Conservation (phyloP, 768 basidiomycete genomes). For the Tephrocybe rancida region DNA sequence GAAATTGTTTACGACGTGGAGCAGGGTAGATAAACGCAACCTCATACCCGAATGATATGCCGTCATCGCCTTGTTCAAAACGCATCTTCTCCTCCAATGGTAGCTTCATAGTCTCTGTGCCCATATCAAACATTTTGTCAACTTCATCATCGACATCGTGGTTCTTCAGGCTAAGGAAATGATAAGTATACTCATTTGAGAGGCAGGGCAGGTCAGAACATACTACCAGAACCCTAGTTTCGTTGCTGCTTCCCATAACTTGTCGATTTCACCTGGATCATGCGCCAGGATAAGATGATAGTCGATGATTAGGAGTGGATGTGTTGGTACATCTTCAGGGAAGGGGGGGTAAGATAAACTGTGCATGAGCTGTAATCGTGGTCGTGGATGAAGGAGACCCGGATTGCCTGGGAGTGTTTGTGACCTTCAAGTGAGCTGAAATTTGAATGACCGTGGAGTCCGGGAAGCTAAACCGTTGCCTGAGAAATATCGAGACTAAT, state of each 20-base stretch:
- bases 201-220: constrained; percentile 23
- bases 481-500: too few species aligned
- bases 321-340: constrained; percentile 54
- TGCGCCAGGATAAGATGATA: constrained; percentile 46
- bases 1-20: neutral
- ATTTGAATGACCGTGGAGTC: too few species aligned
- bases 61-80: constrained; percentile 57
- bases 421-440: too few species aligned
- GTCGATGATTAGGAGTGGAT: constrained; percentile 59
- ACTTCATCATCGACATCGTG: constrained; percentile 52
- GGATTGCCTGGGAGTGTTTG: too few species aligned
- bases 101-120: constrained; percentile 53
- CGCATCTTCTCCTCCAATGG: constrained; percentile 59
- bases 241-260: constrained; percentile 59
- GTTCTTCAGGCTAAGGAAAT: constrained; percentile 47
- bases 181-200: neutral
- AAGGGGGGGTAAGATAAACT: constrained; percentile 39
- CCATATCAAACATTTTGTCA: constrained; percentile 56
- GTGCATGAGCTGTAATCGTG: constrained; percentile 27
- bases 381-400: too few species aligned
- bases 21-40: too few species aligned
- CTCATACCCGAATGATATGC: constrained; percentile 38
- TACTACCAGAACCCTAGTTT: constrained; percentile 71
- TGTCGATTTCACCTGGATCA: constrained; percentile 46
- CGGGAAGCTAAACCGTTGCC: too few species aligned